Evolutionary conservation across 2,329 filamentous ascomycete genomes (phyloP), one percentile per base, ranked within the genome.

Genomic region (Thelonectria rubi): DNA sequence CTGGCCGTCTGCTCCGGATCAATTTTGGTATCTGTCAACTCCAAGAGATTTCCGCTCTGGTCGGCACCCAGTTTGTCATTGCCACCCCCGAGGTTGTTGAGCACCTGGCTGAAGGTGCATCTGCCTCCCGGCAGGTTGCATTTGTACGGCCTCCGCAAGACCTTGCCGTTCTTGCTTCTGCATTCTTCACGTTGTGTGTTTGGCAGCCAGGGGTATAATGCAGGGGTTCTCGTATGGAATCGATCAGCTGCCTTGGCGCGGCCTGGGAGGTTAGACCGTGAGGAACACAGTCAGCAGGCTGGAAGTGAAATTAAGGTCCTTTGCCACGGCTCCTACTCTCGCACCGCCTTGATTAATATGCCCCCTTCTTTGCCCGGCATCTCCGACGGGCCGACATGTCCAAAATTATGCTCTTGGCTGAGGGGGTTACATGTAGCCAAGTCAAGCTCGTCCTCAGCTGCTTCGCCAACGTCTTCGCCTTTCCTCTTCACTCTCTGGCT

Each of bases 21-120:
- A 20, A 17, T 40, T 26, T 47, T 47, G 6, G 30, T 55, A 11
- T 37, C 42, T 17, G 24, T 10, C 4, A 20, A n/a, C 17, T 12
- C n/a, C 40, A 55, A 47, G 40, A 47, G 40, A 2, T 47, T 55
- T 47, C 42, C 42, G 48, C 39, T 10, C 34, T 51, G 24, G 34
- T 40, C 48, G 9, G 48, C 48, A 21, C 15, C 42, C 42, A 47
- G 40, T 12, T 21, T n/a, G n/a, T 55, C 52, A 40, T 46, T 34
- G 42, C 2, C 30, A n/a, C 52, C 52, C 18, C 42, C 42, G 6
- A 55, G 3, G 21, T 14, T 17, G 52, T 47, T 47, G 17, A 55
- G 52, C 8, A 47, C 30, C 21, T 55, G 24, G 52, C 30, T 55
- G 5, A 55, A 55, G 42, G 34, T 55, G 52, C 52, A 46, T 15